Conservation (phyloP, 139 green algal species). For the Coelastrella sp. region DNA sequence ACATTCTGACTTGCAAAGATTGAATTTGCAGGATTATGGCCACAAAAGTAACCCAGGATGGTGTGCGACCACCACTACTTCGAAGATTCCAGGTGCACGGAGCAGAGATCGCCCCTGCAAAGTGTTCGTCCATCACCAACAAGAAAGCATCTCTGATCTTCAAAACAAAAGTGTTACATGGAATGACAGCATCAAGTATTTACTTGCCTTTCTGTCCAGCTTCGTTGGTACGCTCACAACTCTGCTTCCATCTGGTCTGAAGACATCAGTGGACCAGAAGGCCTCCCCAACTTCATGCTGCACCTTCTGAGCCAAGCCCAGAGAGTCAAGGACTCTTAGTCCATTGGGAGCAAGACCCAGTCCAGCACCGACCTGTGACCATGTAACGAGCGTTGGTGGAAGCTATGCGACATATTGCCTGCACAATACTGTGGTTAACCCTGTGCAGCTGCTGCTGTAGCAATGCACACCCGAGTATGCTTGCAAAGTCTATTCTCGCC, state of each 20-base stretch:
- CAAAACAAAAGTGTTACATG: not conserved
- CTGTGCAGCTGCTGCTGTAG: too few relatives aligned
- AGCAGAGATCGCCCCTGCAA: too few relatives aligned
- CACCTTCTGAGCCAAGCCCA: conserved; percentile 1
- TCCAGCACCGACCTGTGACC: conserved; percentile 29
- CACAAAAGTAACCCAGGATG: too few relatives aligned
- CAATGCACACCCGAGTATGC: too few relatives aligned
- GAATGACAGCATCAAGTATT: not conserved
- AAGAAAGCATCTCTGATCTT: too few relatives aligned
- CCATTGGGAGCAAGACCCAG: conserved; percentile 45
- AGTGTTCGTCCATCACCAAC: too few relatives aligned
- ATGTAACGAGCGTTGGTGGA: not conserved
- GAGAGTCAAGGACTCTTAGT: conserved; percentile 27
- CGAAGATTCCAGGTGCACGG: too few relatives aligned
- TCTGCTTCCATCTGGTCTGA: not conserved
- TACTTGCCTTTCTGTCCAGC: not conserved
- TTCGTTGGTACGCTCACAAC: conserved; percentile 28
- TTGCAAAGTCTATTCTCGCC: too few relatives aligned
- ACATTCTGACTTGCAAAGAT: too few relatives aligned
- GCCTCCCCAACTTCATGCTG: conserved; percentile 9
- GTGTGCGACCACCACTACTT: too few relatives aligned
- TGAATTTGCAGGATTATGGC: too few relatives aligned
- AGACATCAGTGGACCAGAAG: not conserved
- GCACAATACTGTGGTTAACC: too few relatives aligned
- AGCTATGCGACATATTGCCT: not conserved